phyloP scores from a whole-genome alignment of 1,139 yeast genomes.

The Yamadazyma membranifaciens region DNA sequence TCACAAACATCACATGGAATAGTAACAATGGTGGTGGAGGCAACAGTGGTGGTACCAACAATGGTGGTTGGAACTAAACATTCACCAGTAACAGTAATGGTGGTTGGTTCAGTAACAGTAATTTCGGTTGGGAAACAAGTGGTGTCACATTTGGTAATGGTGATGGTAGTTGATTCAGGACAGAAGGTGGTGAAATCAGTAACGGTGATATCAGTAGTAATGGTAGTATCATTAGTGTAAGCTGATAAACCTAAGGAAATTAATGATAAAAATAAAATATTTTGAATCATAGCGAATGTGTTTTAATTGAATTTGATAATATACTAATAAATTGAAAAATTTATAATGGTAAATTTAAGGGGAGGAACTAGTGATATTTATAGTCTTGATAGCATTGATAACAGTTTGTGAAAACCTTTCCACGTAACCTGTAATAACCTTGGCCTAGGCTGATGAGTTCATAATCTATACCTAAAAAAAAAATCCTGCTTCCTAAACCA shows the following conservation, averaged over 20 bases:
- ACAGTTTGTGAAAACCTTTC: background rate
- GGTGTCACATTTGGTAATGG: constrained; percentile 30
- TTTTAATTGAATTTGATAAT: background rate
- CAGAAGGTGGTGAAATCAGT: constrained; percentile 48
- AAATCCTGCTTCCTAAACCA: too few species aligned
- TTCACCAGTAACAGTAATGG: constrained; percentile 45
- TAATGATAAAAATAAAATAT: constrained; percentile 36
- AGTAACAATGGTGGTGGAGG: constrained; percentile 18
- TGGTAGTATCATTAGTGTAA: constrained; percentile 38
- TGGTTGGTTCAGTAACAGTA: constrained; percentile 46
- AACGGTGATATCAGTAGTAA: constrained; percentile 35
- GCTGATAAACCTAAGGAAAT: constrained; percentile 36
- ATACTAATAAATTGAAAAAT: too few species aligned
- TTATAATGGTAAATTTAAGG: background rate
- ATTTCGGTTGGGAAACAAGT: constrained; percentile 27
- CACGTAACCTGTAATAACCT: background rate
- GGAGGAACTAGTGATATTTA: background rate
- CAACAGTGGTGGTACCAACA: constrained; percentile 12
- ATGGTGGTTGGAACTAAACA: constrained; percentile 44
- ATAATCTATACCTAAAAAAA: too few species aligned
- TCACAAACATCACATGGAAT: background rate
- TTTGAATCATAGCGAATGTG: constrained; percentile 29
- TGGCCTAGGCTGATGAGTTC: background rate
- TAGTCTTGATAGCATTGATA: background rate
- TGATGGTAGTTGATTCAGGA: constrained; percentile 42